phyloP scores from a whole-genome alignment of 2,329 filamentous ascomycete genomes.

The Claviceps pusilla region DNA sequence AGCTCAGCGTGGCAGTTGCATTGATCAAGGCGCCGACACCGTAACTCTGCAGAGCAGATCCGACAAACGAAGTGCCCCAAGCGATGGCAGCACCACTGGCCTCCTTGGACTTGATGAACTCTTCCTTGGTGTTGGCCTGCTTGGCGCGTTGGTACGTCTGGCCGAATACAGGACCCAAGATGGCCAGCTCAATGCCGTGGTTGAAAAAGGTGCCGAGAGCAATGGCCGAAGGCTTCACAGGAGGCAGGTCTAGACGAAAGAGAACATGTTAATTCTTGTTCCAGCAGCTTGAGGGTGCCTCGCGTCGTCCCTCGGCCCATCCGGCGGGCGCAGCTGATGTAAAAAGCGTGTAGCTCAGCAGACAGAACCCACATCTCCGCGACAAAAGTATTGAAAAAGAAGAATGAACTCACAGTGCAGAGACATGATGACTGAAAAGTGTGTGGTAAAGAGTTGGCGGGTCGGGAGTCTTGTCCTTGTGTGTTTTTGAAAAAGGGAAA shows the following conservation, averaged over 20 bases:
- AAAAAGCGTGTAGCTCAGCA: background rate
- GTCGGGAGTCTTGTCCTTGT: background rate
- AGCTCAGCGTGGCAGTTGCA: slow-evolving; percentile 83
- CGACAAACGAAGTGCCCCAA: slow-evolving; percentile 80
- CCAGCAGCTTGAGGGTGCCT: background rate
- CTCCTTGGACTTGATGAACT: slow-evolving; percentile 90
- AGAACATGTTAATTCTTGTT: background rate
- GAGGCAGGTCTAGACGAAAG: slow-evolving; percentile 35
- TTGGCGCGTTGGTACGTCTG: slow-evolving; percentile 89
- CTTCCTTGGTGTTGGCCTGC: slow-evolving; percentile 83
- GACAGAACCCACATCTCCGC: background rate
- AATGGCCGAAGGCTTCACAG: slow-evolving; percentile 96
- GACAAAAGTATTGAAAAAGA: background rate
- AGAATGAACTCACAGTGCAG: slow-evolving; percentile 35
- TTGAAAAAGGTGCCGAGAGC: slow-evolving; percentile 92
- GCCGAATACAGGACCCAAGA: slow-evolving; percentile 81
- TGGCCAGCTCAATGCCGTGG: slow-evolving; percentile 76
- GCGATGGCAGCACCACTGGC: slow-evolving; percentile 72
- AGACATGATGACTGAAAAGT: slow-evolving; percentile 32
- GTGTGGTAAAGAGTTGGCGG: background rate
- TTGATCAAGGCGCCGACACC: slow-evolving; percentile 85
- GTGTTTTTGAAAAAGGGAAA: background rate
- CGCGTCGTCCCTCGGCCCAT: background rate
- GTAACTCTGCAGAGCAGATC: slow-evolving; percentile 78
- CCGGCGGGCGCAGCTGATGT: background rate